Conservation (phyloP, 2,329 filamentous ascomycete genomes). For the Epichloe hybrida region DNA sequence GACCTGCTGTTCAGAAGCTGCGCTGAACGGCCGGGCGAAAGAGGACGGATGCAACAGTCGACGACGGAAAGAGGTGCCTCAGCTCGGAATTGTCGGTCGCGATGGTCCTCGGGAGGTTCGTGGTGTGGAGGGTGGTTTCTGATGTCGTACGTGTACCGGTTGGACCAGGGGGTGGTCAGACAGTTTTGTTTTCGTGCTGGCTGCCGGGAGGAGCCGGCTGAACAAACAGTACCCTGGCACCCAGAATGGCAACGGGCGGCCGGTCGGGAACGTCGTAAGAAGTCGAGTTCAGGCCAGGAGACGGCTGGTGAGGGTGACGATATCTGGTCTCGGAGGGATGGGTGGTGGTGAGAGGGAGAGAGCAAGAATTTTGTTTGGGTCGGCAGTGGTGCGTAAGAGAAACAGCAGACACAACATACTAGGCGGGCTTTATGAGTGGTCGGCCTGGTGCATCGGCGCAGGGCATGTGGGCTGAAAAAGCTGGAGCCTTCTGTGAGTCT, state of each 20-base stretch:
- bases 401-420: neutral
- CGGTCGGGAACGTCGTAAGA: neutral
- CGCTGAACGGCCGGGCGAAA: neutral
- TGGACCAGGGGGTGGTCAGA: neutral
- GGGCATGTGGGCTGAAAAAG: neutral
- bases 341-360: neutral
- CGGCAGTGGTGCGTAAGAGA: slow-evolving; percentile 2
- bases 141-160: neutral
- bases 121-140: neutral
- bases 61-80: neutral
- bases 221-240: neutral
- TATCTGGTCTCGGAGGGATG: neutral
- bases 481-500: neutral
- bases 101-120: neutral
- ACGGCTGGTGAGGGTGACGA: slow-evolving; percentile 1
- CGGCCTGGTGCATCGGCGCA: neutral
- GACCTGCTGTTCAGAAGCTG: neutral
- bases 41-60: neutral
- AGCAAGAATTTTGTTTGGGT: slow-evolving; percentile 1
- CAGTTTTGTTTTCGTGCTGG: neutral
- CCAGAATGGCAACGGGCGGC: neutral
- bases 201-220: neutral
- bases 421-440: neutral
- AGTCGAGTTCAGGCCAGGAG: neutral
- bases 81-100: neutral